Conservation (phyloP, 768 basidiomycete species). For the Fibroporia radiculosa region DNA sequence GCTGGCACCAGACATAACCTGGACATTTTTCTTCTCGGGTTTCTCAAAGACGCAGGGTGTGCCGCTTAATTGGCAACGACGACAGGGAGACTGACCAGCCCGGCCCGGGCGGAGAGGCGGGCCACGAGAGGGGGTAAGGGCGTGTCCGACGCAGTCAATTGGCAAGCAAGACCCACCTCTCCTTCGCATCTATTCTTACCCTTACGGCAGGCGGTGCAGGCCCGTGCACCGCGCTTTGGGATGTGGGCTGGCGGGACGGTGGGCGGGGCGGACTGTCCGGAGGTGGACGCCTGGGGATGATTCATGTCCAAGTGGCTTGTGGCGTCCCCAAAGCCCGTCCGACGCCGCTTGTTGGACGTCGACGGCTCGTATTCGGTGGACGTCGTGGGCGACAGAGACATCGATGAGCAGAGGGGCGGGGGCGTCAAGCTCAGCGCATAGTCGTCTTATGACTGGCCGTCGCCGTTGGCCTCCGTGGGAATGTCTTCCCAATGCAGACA, state of each 20-base stretch:
- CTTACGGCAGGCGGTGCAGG: slow-evolving; percentile 83
- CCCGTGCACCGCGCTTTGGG: slow-evolving; percentile 83
- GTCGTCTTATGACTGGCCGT: background rate
- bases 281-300: no score
- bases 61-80: slow-evolving; percentile 79
- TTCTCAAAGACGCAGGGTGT: slow-evolving; percentile 84
- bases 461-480: slow-evolving; percentile 2
- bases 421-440: no score
- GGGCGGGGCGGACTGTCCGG: slow-evolving; percentile 12
- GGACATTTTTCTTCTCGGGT: slow-evolving; percentile 77
- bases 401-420: slow-evolving; percentile 7
- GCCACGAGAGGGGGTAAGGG: slow-evolving; percentile 44
- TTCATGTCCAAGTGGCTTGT: no score
- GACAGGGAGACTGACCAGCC: slow-evolving; percentile 73
- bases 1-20: slow-evolving; percentile 49
- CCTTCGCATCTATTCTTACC: slow-evolving; percentile 93
- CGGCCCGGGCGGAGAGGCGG: slow-evolving; percentile 75
- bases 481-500: background rate
- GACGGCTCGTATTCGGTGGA: slow-evolving; percentile 20
- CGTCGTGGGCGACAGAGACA: slow-evolving; percentile 22
- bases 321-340: slow-evolving; percentile 15
- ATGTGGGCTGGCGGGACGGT: slow-evolving; percentile 44
- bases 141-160: slow-evolving; percentile 15
- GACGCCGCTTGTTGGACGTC: slow-evolving; percentile 18
- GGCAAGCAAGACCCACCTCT: slow-evolving; percentile 48